Evolutionary conservation across 352 stramenopile species (phyloP), one percentile per base, ranked within the genome.

Genomic region (Pythium phragmiticola): DNA sequence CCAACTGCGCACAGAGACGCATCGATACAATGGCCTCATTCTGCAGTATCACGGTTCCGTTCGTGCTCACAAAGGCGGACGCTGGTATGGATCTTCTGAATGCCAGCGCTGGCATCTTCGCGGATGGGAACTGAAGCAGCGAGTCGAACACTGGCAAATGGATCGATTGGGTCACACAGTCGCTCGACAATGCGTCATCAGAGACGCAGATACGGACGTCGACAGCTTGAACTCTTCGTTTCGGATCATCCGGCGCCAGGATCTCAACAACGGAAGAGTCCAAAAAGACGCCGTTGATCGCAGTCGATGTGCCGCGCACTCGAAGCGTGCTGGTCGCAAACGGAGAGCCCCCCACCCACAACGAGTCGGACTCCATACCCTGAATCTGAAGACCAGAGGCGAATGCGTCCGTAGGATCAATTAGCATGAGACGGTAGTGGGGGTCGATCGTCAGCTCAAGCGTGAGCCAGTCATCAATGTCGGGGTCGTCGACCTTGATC

Each of bases 401-500:
- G 13, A 34, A 33, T 26, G 34, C 14, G 16, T 30, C 17, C 11
- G 23, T 65, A 2, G 21, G 28, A 56, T 57, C 43, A 8, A 17
- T 2, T 0, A 66, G 26, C 12, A 19, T n/a, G 12, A 66, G 45
- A 6, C 26, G 41, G 34, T 21, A 34, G 2, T 42, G 42, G 28
- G 3, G 17, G n/a, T 55, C 33, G 4, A 66, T 13, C 14, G 46
- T 53, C 14, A 87, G 51, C 17, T 70, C 59, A n/a, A 84, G 59
- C 11, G 72, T 61, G 26, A 82, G 62, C 6, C 70, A 43, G 37
- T 85, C 74, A n/a, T 53, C 28, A 2, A 41, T 30, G 34, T 88
- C 79, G 0, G 68, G 53, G 26, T 88, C 77, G 4, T 60, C 41
- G 0, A 87, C 30, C 30, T 41, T 49, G 42, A 88, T 59, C 4